Evolutionary conservation across 257 asterid genomes (phyloP).

Genomic region (Solanum ossicruentum): DNA sequence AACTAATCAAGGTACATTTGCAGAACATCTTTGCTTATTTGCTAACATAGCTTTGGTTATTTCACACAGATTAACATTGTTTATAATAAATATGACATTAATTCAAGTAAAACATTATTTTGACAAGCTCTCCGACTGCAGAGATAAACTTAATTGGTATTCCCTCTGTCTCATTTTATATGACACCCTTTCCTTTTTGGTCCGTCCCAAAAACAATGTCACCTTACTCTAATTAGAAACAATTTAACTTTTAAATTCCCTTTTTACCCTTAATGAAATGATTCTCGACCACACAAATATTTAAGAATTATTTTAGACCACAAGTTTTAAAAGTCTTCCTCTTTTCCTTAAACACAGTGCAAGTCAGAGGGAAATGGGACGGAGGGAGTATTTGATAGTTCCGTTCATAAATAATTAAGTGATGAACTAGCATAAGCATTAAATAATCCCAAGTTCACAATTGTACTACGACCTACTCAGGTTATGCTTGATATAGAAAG

Average conservation of each 20-base stretch:
- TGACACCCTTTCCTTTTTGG: too few species aligned
- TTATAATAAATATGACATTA: background rate
- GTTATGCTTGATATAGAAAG: background rate
- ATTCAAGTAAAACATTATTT: background rate
- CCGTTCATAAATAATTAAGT: background rate
- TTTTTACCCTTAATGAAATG: too few species aligned
- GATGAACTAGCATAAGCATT: background rate
- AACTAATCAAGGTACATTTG: background rate
- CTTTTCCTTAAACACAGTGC: too few species aligned
- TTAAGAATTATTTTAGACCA: too few species aligned
- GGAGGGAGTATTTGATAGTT: too few species aligned
- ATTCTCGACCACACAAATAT: too few species aligned
- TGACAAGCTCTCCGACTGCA: background rate
- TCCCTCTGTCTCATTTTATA: too few species aligned
- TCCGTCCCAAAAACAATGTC: too few species aligned
- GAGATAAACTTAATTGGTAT: background rate
- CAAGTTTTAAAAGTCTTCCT: too few species aligned
- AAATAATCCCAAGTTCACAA: background rate
- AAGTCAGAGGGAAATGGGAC: too few species aligned
- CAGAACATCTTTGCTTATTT: background rate
- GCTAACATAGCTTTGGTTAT: background rate
- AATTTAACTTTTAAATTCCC: too few species aligned
- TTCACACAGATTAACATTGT: background rate
- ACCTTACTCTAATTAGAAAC: too few species aligned
- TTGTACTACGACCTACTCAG: background rate